Evolutionary conservation across 148 eudicot species (phyloP), one percentile per base, ranked within the genome.

Genomic region (Pharnaceum exiguum): DNA sequence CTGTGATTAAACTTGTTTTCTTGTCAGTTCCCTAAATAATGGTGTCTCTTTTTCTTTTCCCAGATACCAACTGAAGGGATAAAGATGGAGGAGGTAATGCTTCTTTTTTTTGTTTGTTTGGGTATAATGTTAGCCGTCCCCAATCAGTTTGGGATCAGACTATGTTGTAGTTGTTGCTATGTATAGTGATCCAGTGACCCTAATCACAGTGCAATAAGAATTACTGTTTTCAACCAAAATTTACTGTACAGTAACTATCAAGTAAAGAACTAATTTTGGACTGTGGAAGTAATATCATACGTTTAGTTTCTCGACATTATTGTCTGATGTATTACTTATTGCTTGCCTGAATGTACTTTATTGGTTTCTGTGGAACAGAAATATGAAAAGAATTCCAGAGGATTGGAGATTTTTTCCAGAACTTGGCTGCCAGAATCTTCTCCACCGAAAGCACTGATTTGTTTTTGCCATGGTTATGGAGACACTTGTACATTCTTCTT

Each of bases 401-500:
- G 95, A 49, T 40, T 79, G 66, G 82, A 94, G 57, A 78, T 89
- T 60, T 89, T 82, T 79, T 42, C 82, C 55, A 94, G 86, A 77
- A 86, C 89, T 67, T 94, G 99, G 99, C 66, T 84, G 55, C 95
- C 87, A 1, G 79, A 59, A 62, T 67, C 75, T 21, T 65, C 79
- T 71, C 38, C 79, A 23, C 85, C 85, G 5, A 94, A 84, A 70
- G 99, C 87, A 52, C 54, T 84, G 55, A 44, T 94, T 70, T 94
- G 80, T 66, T 68, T 51, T 38, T 89, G 96, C 49, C 99, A 89
- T 79, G 99, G 99, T 51, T 94, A 89, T 65, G 99, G 91, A 56
- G 99, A 94, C 57, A 94, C 99, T 26, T 83, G 99, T 87, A 82
- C 99, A 39, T 94, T 94, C 70, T 89, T 89, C 71, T 43, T 53